These are phyloP conservation scores for Ceratopteris richardii DNA, from an alignment of 75 land plant species.

Conservation along the genomic window DNA sequence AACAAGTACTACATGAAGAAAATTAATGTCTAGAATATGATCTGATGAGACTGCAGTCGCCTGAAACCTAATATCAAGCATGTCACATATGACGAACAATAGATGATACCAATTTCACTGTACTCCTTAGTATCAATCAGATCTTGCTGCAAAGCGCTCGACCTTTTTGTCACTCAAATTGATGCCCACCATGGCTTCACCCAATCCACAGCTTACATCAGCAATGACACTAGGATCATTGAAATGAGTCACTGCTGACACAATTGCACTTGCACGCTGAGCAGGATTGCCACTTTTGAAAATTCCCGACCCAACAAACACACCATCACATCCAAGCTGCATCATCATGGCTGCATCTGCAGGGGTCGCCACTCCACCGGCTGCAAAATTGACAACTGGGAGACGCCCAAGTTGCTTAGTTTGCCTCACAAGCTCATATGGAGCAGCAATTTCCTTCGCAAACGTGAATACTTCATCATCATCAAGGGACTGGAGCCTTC, in stretches of 20 bases:
- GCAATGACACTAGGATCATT: constrained; percentile 19
- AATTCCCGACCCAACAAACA: constrained; percentile 88
- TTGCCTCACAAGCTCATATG: constrained; percentile 88
- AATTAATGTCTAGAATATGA: no score
- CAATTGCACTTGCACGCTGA: constrained; percentile 40
- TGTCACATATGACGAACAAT: no score
- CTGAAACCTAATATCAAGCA: no score
- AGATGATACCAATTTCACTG: no score
- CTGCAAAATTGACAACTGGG: constrained; percentile 38
- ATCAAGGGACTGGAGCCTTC: constrained; percentile 28
- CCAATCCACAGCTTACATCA: constrained; percentile 26
- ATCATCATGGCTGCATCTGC: constrained; percentile 96
- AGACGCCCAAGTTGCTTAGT: constrained; percentile 74
- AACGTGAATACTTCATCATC: constrained; percentile 37
- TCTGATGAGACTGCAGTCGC: no score
- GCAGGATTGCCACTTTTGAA: constrained; percentile 89
- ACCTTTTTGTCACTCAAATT: constrained; percentile 74
- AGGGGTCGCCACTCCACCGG: constrained; percentile 39
- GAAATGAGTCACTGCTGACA: constrained; percentile 28
- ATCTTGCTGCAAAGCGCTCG: constrained; percentile 71
- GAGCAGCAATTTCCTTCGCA: constrained; percentile 34
- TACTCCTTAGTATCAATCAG: no score
- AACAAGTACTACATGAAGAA: no score
- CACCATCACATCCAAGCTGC: constrained; percentile 95
- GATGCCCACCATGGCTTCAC: constrained; percentile 80